These are phyloP conservation scores for Ramalina intermedia DNA, from an alignment of 495 filamentous ascomycete genomes.

Conservation along the genomic window DNA sequence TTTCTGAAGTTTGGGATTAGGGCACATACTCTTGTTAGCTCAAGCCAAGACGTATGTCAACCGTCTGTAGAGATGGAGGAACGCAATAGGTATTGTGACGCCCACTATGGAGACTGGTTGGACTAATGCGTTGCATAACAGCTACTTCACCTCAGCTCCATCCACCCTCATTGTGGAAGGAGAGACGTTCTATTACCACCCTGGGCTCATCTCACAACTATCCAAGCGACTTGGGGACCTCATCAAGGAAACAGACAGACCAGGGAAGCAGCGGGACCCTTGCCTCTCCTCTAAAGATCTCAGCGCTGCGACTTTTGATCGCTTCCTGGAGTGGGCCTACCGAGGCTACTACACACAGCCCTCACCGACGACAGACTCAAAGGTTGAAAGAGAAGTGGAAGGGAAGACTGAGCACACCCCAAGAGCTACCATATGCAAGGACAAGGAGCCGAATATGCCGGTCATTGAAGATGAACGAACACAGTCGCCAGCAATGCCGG, in stretches of 20 bases:
- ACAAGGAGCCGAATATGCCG: too few species aligned
- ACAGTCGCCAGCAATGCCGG: too few species aligned
- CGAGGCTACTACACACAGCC: slow-evolving; percentile 7
- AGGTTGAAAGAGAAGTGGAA: too few species aligned
- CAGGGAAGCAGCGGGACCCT: slow-evolving; percentile 3
- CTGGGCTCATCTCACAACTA: slow-evolving; percentile 3
- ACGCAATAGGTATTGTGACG: too few species aligned
- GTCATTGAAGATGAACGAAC: too few species aligned
- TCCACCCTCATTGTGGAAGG: slow-evolving; percentile 13
- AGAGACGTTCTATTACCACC: slow-evolving; percentile 10
- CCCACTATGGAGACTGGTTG: too few species aligned
- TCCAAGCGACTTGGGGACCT: slow-evolving; percentile 9
- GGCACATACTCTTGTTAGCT: too few species aligned
- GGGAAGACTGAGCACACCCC: background rate
- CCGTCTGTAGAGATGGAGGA: too few species aligned
- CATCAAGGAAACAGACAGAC: slow-evolving; percentile 1
- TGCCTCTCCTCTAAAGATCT: slow-evolving; percentile 2
- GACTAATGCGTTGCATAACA: background rate
- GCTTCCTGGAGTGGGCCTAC: slow-evolving; percentile 13
- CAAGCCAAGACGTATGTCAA: too few species aligned
- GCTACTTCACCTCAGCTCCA: slow-evolving; percentile 6
- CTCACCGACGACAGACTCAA: background rate
- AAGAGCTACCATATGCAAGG: background rate
- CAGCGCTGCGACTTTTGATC: slow-evolving; percentile 5
- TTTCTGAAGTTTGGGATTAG: too few species aligned